Evolutionary conservation across 495 filamentous ascomycete genomes (phyloP).

Genomic region (Neurospora africana): DNA sequence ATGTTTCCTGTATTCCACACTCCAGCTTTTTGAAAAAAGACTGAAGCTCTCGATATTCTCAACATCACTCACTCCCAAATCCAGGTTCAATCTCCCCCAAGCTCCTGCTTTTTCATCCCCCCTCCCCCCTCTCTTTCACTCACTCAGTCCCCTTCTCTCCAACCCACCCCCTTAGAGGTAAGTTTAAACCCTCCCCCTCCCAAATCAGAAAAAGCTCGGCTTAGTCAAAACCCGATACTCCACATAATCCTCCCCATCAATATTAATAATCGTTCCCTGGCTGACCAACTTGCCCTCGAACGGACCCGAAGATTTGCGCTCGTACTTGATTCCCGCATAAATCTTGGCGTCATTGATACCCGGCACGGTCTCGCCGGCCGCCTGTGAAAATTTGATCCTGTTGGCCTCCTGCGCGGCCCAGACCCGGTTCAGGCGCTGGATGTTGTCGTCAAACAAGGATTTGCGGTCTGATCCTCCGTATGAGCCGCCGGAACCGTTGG

Average conservation of each 20-base stretch:
- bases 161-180: not conserved
- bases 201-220: slow-evolving; percentile 35
- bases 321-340: slow-evolving; percentile 42
- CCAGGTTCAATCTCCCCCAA: not conserved
- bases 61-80: not conserved
- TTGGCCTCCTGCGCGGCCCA: slow-evolving; percentile 37
- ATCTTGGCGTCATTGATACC: slow-evolving; percentile 38
- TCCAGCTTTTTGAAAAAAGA: not conserved
- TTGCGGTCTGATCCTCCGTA: slow-evolving; percentile 8
- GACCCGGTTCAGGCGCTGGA: slow-evolving; percentile 34
- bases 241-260: slow-evolving; percentile 49
- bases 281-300: slow-evolving; percentile 44
- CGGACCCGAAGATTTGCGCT: slow-evolving; percentile 40
- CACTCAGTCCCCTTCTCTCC: not conserved
- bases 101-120: not conserved
- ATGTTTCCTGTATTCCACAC: not conserved
- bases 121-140: not conserved
- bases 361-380: slow-evolving; percentile 26
- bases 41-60: not conserved
- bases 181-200: not conserved
- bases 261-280: slow-evolving; percentile 39
- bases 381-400: slow-evolving; percentile 27
- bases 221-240: slow-evolving; percentile 47
- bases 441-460: slow-evolving; percentile 29
- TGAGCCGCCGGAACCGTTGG: not conserved